Conservation (phyloP, 371 early-diverging fungal species). For the Mucor circinelloides region DNA sequence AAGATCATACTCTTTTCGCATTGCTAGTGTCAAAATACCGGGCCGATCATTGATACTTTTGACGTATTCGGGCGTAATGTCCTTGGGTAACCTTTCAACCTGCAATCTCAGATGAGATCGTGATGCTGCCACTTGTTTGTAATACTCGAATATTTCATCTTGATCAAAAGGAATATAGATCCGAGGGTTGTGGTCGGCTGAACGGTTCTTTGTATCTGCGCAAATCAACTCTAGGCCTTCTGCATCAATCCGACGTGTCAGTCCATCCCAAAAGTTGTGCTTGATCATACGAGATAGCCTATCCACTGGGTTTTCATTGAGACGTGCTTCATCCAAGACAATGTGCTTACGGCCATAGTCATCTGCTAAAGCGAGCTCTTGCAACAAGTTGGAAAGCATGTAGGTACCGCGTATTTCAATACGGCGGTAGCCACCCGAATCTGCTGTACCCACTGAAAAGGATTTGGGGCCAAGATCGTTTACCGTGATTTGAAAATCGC, state of each 20-base stretch:
- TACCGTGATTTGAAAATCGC: constrained; percentile 90
- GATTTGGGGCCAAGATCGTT: constrained; percentile 90
- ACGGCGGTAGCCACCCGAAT: constrained; percentile 79
- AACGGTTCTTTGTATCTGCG: constrained; percentile 86
- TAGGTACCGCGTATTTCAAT: constrained; percentile 90
- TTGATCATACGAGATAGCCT: constrained; percentile 87
- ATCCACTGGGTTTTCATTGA: constrained; percentile 91
- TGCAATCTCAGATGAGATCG: constrained; percentile 72
- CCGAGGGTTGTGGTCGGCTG: constrained; percentile 66
- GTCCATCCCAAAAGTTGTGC: constrained; percentile 88
- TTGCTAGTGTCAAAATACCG: constrained; percentile 83
- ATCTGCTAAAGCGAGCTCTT: constrained; percentile 87
- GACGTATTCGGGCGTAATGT: constrained; percentile 87
- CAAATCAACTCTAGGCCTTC: constrained; percentile 85
- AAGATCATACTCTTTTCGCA: constrained; percentile 57
- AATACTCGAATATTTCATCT: constrained; percentile 73
- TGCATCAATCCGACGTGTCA: constrained; percentile 90
- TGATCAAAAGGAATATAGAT: constrained; percentile 89
- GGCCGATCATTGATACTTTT: constrained; percentile 81
- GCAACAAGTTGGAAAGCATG: constrained; percentile 87
- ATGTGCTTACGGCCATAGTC: constrained; percentile 81
- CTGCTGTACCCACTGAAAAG: constrained; percentile 80
- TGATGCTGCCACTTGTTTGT: constrained; percentile 57
- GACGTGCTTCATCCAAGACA: constrained; percentile 77
- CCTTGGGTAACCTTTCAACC: constrained; percentile 78